Percentiles rank a stretch among this genome's conserved stretches.
Evolutionary conservation across 306 rosid genomes (phyloP).

Genomic region (Vigna radiata): DNA sequence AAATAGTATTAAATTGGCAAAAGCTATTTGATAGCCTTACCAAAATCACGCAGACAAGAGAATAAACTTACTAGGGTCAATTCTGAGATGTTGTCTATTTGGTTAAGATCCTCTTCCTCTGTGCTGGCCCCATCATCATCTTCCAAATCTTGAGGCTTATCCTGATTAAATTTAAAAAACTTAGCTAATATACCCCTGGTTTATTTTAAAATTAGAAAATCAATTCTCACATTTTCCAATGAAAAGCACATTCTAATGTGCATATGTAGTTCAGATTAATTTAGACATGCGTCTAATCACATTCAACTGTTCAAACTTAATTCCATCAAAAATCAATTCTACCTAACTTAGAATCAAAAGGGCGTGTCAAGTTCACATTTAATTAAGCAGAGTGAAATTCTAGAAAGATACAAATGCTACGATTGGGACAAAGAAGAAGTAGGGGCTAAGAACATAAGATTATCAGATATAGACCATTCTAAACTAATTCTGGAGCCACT

Average conservation of each 20-base stretch:
- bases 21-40: conserved; percentile 23
- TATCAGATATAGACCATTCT: conserved; percentile 24
- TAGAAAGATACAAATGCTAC: conserved; percentile 30
- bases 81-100: conserved; percentile 51
- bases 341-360: neutral
- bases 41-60: conserved; percentile 30
- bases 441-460: neutral
- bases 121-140: conserved; percentile 51
- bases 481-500: conserved; percentile 17
- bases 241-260: neutral
- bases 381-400: neutral
- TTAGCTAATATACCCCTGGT: conserved; percentile 16
- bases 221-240: neutral
- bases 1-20: conserved; percentile 18
- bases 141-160: conserved; percentile 59
- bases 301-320: conserved; percentile 6
- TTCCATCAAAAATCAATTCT: neutral
- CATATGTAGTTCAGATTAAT: neutral
- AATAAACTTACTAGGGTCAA: conserved; percentile 54
- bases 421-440: neutral
- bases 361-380: conserved; percentile 10
- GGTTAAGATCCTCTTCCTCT: conserved; percentile 52
- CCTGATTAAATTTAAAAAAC: conserved; percentile 55
- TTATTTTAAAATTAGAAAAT: neutral
- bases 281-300: neutral